Conservation (phyloP, 495 filamentous ascomycete genomes). For the Saxophila tyrrhenica region DNA sequence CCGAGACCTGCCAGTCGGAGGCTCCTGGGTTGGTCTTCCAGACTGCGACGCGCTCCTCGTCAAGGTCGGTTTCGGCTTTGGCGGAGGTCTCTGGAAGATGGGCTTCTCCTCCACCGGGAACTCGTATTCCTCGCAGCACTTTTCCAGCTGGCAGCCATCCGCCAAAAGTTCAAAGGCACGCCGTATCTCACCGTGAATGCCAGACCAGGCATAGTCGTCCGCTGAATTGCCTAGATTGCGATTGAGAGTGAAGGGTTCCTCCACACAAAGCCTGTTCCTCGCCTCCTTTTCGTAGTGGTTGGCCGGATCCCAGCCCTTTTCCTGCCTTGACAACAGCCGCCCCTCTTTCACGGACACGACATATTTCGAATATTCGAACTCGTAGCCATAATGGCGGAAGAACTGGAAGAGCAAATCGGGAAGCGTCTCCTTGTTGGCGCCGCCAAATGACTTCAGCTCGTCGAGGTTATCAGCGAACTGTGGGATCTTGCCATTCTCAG, state of each 20-base stretch:
- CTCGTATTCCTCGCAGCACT: conserved; percentile 73
- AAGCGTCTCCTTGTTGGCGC: conserved; percentile 67
- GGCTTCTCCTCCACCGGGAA: conserved; percentile 77
- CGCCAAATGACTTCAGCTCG: conserved; percentile 58
- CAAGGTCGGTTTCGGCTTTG: conserved; percentile 49
- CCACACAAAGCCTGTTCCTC: conserved; percentile 72
- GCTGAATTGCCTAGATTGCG: conserved; percentile 96
- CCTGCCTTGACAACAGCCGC: conserved; percentile 66
- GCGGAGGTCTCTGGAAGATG: conserved; percentile 59
- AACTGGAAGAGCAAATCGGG: conserved; percentile 84
- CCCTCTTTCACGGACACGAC: conserved; percentile 85
- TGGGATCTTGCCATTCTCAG: conserved; percentile 49
- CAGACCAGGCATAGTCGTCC: conserved; percentile 83
- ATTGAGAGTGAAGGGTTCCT: conserved; percentile 89
- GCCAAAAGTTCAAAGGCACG: conserved; percentile 73
- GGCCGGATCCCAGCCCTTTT: conserved; percentile 67
- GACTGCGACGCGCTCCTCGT: conserved; percentile 40
- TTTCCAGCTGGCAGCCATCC: conserved; percentile 55
- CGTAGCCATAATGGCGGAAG: conserved; percentile 88
- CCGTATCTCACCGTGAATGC: conserved; percentile 79
- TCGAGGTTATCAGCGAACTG: conserved; percentile 80
- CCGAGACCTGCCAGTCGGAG: conserved; percentile 29
- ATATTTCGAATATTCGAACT: conserved; percentile 74
- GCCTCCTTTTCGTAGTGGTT: conserved; percentile 46
- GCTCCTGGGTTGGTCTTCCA: conserved; percentile 22